Evolutionary conservation across 768 basidiomycete species (phyloP).

Genomic region (Podaxis sp.): DNA sequence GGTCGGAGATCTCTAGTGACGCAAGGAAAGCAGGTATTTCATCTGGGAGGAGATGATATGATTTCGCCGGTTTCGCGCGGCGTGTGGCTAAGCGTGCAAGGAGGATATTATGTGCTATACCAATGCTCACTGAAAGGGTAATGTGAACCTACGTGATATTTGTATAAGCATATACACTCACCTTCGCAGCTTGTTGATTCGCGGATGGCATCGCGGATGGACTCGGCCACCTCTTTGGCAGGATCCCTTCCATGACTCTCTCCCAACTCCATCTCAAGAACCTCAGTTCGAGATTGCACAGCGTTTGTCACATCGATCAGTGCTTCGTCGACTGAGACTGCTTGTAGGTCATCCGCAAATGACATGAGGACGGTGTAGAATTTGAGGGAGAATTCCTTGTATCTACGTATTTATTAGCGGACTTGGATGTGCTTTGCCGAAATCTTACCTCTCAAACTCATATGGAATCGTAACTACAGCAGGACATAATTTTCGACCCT

Average conservation of each 20-base stretch:
- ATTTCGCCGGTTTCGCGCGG: constrained; percentile 85
- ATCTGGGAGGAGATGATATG: constrained; percentile 64
- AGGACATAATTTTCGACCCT: constrained; percentile 75
- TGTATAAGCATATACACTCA: constrained; percentile 22
- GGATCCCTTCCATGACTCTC: constrained; percentile 39
- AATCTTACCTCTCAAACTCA: constrained; percentile 77
- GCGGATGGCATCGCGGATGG: constrained; percentile 72
- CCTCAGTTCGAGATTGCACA: constrained; percentile 29
- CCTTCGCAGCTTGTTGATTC: constrained; percentile 85
- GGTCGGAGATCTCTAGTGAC: constrained; percentile 68
- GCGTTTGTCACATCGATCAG: constrained; percentile 80
- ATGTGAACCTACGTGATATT: not conserved
- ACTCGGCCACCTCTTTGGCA: constrained; percentile 76
- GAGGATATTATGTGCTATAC: constrained; percentile 87
- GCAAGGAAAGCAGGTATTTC: constrained; percentile 53
- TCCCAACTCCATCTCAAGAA: not conserved
- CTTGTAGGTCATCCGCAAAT: constrained; percentile 87
- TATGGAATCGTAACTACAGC: constrained; percentile 78
- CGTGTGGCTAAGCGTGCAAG: constrained; percentile 91
- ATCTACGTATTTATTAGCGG: constrained; percentile 41
- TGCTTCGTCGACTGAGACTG: constrained; percentile 96
- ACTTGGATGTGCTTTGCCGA: not conserved
- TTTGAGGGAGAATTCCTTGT: constrained; percentile 75
- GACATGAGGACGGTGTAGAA: constrained; percentile 94
- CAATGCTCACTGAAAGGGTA: constrained; percentile 70